These are phyloP conservation scores for Podaxis sp. DNA, from an alignment of 768 basidiomycete genomes.

Conservation along the genomic window DNA sequence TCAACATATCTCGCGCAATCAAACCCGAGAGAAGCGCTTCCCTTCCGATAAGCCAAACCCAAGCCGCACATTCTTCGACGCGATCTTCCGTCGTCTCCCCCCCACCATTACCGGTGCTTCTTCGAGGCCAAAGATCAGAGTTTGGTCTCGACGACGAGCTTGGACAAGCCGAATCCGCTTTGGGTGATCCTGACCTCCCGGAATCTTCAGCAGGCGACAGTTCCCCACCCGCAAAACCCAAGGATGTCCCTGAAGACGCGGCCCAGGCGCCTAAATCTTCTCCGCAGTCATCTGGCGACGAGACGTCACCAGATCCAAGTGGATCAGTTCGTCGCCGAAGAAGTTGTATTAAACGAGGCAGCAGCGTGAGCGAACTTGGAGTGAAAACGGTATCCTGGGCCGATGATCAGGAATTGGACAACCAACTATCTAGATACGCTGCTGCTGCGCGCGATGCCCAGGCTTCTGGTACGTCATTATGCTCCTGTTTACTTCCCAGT, in stretches of 20 bases:
- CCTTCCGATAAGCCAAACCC: slow-evolving; percentile 18
- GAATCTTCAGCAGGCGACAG: slow-evolving; percentile 6
- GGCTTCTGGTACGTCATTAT: slow-evolving; percentile 30
- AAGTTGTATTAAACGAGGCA: slow-evolving; percentile 62
- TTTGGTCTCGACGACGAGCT: slow-evolving; percentile 26
- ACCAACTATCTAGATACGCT: slow-evolving; percentile 51
- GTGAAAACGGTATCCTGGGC: slow-evolving; percentile 77
- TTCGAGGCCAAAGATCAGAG: slow-evolving; percentile 34
- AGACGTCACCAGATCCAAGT: slow-evolving; percentile 5
- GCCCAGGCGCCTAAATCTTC: not conserved
- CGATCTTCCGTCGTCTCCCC: slow-evolving; percentile 34
- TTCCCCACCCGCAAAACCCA: slow-evolving; percentile 6
- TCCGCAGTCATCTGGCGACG: slow-evolving; percentile 12
- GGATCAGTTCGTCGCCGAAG: slow-evolving; percentile 44
- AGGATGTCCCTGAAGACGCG: not conserved
- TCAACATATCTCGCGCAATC: slow-evolving; percentile 22
- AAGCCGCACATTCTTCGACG: slow-evolving; percentile 17
- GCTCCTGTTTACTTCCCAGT: not conserved
- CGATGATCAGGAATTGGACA: slow-evolving; percentile 60
- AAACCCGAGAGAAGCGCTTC: slow-evolving; percentile 24
- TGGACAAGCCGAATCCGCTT: slow-evolving; percentile 12
- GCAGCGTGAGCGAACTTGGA: slow-evolving; percentile 48
- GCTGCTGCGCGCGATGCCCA: slow-evolving; percentile 39
- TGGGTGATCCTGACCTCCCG: slow-evolving; percentile 13
- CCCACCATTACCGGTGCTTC: slow-evolving; percentile 39